Evolutionary conservation across 106 monocot species (phyloP).

Genomic region (Acorus gramineus): DNA sequence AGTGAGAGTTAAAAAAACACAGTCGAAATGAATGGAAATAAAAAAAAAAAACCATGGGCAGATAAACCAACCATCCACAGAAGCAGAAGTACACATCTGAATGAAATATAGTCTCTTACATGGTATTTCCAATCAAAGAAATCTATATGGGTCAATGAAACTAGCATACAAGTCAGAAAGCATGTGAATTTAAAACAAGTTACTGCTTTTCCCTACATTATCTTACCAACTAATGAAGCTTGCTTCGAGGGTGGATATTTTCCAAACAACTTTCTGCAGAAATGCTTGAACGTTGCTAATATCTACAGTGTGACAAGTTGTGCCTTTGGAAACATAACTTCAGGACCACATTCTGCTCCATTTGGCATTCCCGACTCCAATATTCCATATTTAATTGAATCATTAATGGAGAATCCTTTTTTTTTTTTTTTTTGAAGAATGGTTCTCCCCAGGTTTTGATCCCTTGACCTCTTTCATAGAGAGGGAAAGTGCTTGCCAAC

Average conservation of each 20-base stretch:
- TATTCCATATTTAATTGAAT: neutral
- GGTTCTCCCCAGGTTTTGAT: too few species aligned
- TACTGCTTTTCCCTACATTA: slow-evolving; percentile 9
- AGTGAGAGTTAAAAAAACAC: too few species aligned
- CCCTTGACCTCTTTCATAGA: too few species aligned
- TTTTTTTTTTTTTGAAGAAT: too few species aligned
- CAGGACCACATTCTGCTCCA: slow-evolving; percentile 8
- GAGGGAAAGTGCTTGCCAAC: too few species aligned
- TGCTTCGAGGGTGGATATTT: slow-evolving; percentile 14
- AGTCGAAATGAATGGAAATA: too few species aligned
- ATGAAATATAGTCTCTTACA: too few species aligned
- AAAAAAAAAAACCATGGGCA: too few species aligned
- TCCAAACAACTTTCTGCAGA: slow-evolving; percentile 31
- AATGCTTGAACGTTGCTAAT: slow-evolving; percentile 31
- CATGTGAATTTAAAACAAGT: slow-evolving; percentile 5
- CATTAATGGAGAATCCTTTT: too few species aligned
- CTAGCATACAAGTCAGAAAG: neutral
- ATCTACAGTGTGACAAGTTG: slow-evolving; percentile 18
- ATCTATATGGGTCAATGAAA: too few species aligned
- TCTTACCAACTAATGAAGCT: slow-evolving; percentile 54
- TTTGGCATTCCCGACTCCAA: neutral
- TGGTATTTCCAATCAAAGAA: too few species aligned
- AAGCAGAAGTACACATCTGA: too few species aligned
- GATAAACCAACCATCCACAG: slow-evolving; percentile 1
- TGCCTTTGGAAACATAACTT: slow-evolving; percentile 13